Evolutionary conservation across 1,284 basidiomycete species (phyloP).

Genomic region (Hypsizygus ulmarius): DNA sequence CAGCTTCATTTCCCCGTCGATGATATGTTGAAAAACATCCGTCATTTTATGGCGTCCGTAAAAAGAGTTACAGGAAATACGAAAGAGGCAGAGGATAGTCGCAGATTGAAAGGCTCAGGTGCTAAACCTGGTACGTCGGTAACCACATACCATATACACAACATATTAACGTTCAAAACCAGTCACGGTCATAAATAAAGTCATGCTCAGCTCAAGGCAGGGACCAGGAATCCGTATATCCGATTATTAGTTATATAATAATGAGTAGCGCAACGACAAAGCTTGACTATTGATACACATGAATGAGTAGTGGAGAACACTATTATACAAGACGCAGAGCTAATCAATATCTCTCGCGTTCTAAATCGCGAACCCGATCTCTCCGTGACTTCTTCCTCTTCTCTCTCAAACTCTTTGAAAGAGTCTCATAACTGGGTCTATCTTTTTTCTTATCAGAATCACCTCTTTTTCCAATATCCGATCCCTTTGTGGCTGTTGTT

Average conservation of each 20-base stretch:
- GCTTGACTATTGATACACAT: conserved; percentile 7
- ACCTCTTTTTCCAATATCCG: conserved; percentile 60
- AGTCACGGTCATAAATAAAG: conserved; percentile 73
- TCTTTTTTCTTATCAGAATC: conserved; percentile 23
- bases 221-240: conserved; percentile 82
- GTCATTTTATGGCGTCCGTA: conserved; percentile 76
- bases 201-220: conserved; percentile 81
- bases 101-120: conserved; percentile 33
- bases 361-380: conserved; percentile 16
- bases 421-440: conserved; percentile 39
- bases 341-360: neutral
- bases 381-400: conserved; percentile 31
- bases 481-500: conserved; percentile 30
- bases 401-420: conserved; percentile 40
- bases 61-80: conserved; percentile 72
- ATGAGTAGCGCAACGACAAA: conserved; percentile 15
- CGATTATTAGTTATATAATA: conserved; percentile 42
- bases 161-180: conserved; percentile 10
- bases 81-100: conserved; percentile 39
- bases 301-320: conserved; percentile 7
- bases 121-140: conserved; percentile 35
- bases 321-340: neutral
- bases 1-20: conserved; percentile 74
- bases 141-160: conserved; percentile 9
- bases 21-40: conserved; percentile 79